A percentile compares a stretch with the other conserved stretches of the same genome.
These are phyloP conservation scores for Hanseniaspora taiwanica DNA, from an alignment of 805 yeast genomes.

Conservation along the genomic window DNA sequence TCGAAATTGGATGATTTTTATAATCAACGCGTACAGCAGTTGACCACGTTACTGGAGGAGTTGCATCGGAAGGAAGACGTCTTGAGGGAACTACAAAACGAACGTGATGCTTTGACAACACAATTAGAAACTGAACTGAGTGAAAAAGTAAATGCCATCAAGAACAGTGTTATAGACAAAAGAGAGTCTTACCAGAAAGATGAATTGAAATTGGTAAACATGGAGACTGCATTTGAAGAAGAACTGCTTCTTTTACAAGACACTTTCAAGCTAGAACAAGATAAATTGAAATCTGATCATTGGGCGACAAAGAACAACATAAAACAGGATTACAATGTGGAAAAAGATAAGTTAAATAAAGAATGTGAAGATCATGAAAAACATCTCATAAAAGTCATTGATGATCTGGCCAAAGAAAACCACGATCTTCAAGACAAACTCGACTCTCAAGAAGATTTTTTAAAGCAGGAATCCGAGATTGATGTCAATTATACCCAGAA, in stretches of 20 bases:
- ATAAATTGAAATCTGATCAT: conserved; percentile 11
- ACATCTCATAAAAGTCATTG: conserved; percentile 17
- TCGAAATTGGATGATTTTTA: conserved; percentile 19
- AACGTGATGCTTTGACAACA: conserved; percentile 12
- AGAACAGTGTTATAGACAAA: conserved; percentile 16
- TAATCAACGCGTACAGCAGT: too few species aligned
- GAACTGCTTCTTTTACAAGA: conserved; percentile 6
- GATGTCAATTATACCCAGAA: conserved; percentile 1
- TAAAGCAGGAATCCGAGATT: conserved; percentile 13
- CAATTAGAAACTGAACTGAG: conserved; percentile 12
- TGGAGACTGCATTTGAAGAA: not conserved
- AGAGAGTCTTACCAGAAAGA: not conserved
- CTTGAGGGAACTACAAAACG: conserved; percentile 12
- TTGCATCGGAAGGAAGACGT: conserved; percentile 15
- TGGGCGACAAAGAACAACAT: conserved; percentile 17
- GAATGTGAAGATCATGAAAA: conserved; percentile 22
- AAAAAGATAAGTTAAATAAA: conserved; percentile 19
- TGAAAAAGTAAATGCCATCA: conserved; percentile 17
- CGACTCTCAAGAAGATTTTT: conserved; percentile 6
- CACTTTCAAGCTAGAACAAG: conserved; percentile 7
- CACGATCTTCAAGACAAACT: conserved; percentile 9
- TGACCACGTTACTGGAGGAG: conserved; percentile 17
- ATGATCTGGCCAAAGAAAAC: conserved; percentile 10
- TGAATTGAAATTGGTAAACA: not conserved
- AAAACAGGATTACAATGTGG: conserved; percentile 26